Evolutionary conservation across 176 grass and related monocot genomes (phyloP), one percentile per base, ranked within the genome.

Genomic region (Aegilops longissima): DNA sequence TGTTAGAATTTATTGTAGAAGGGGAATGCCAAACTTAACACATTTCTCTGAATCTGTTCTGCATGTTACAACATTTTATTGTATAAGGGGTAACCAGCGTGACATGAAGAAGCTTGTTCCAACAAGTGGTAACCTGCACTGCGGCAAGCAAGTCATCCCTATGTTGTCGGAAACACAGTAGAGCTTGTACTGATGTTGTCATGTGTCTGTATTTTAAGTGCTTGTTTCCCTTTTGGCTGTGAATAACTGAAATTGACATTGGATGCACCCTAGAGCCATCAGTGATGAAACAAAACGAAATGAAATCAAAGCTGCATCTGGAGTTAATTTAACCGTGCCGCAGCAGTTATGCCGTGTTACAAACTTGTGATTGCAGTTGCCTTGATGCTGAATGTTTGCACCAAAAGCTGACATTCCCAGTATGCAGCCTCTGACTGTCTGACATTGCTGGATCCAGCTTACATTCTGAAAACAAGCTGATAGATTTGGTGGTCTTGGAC

Each of bases 81-180:
- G 52, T 18, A 20, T 5, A 56, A 56, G 52, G 52, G 52, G 52
- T 56, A 56, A 56, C 39, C 95, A 93, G 52, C 87, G 93, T 66
- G 89, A 91, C 12, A 93, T 88, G 82, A 98, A 98, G 61, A 95
- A 95, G 76, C 79, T 98, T 61, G 93, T 98, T 61, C 85, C 87
- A 17, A 95, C 93, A 51, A 95, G 71, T 20, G 91, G 49, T 52
- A 52, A 52, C 47, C 47, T 51, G 47, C 47, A 51, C 11, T 12
- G 44, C 44, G 44, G 44, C 11, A 45, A 45, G 13, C 47, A 51
- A 5, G 1, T 51, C 47, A 51, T 51, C 47, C 47, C 47, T 4
- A 51, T 51, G 13, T 51, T 51, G 47, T 51, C 47, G 47, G 47
- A 51, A 51, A 51, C 11, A 45, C 11, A 45, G 44, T 45, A 47